Evolutionary conservation across 768 basidiomycete genomes (phyloP).

Genomic region (Panellus pusillus): DNA sequence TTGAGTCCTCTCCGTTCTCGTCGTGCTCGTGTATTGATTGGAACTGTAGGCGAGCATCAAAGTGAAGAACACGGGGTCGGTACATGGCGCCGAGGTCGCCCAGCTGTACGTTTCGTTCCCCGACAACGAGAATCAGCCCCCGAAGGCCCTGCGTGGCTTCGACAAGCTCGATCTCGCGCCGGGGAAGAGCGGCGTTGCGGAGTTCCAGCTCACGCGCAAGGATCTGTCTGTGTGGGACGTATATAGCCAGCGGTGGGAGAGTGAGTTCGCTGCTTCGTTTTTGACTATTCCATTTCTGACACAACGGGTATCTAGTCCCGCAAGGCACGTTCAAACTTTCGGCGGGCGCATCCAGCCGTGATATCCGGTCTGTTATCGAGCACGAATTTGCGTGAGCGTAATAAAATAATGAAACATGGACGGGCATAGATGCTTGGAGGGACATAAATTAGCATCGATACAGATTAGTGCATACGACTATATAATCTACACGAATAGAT

Average conservation of each 20-base stretch:
- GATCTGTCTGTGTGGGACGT: conserved; percentile 11
- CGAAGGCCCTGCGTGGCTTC: conserved; percentile 6
- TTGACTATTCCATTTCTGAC: too few relatives aligned
- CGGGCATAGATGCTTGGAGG: too few relatives aligned
- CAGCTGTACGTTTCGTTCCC: conserved; percentile 13
- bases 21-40: too few relatives aligned
- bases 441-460: too few relatives aligned
- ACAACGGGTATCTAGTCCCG: too few relatives aligned
- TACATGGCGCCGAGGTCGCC: conserved; percentile 10
- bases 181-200: neutral
- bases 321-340: conserved; percentile 7
- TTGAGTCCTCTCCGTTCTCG: neutral
- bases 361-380: neutral
- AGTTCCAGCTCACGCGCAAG: conserved; percentile 11
- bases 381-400: neutral
- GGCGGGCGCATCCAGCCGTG: conserved; percentile 6
- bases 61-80: conserved; percentile 1
- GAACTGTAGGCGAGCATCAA: neutral
- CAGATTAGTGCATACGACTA: too few relatives aligned
- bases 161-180: conserved; percentile 12
- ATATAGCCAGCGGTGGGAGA: conserved; percentile 3
- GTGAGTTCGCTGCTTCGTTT: neutral
- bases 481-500: too few relatives aligned
- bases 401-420: too few relatives aligned
- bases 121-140: conserved; percentile 6